Base-by-base conservation (phyloP, 345 rosid genomes). In the Pelargonium nanum region DNA sequence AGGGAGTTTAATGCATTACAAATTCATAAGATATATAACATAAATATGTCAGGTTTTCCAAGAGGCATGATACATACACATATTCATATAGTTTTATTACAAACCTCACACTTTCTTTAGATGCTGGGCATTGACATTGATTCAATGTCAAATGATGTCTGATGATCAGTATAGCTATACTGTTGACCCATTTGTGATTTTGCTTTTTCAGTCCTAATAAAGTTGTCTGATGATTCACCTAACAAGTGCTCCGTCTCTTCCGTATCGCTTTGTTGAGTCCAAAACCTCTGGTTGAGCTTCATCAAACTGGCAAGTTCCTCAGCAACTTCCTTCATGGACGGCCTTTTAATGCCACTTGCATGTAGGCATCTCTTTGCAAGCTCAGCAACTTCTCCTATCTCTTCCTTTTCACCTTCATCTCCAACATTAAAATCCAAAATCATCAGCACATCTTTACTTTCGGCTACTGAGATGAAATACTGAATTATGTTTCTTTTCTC, bases 361-460 rank as follows among this genome's bases (percentile, higher is more conserved):
- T 34, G 6, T 15, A 34, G 45, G 45, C 45, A 34, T 34, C 45
- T 34, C 45, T 15, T 34, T 34, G 45, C 45, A 34, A 34, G 6
- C 4, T 66, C 68, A 0, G 72, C 72, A 16, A 70, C 57, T 8
- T 2, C 52, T 56, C 66, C 64, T 56, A 74, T 30, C 61, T 70
- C 74, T 52, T 70, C 71, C 58, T 50, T 63, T 56, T 70, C 69
- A 4, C 0, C 53, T 30, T 67, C 57, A 2, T 50, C 58, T 8
- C 26, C 57, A 6, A 52, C 57, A 2, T 26, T 15, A 28, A 59
- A 63, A 20, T 59, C 26, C 6, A 70, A 15, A 26, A 57, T 44
- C 19, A 59, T 13, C 16, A 4, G 4, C 0, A 67, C 59, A 19
- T 22, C 7, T 2, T 45, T 10, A n/a, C 32, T 19, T 15, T 63